Evolutionary conservation across 257 asterid species (phyloP).

Genomic region (Misopates orontium): DNA sequence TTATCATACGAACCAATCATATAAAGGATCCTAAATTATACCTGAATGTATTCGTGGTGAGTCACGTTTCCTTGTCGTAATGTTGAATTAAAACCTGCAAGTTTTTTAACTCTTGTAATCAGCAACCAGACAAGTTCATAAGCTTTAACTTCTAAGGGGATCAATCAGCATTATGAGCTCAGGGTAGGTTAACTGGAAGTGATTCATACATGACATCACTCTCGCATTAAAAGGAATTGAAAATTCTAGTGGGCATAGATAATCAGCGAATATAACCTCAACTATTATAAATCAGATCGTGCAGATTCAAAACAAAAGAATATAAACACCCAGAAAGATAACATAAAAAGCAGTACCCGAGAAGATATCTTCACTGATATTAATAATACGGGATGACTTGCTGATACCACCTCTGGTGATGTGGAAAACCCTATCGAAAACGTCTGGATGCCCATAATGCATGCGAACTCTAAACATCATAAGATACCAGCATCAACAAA

Average conservation of each 20-base stretch:
- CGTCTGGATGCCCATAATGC: conserved; percentile 99
- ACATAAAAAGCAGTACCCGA: conserved; percentile 51
- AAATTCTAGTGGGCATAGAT: conserved; percentile 6
- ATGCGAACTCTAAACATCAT: conserved; percentile 77
- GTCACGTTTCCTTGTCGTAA: conserved; percentile 97
- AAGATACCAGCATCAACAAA: conserved; percentile 22
- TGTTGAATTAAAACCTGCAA: conserved; percentile 96
- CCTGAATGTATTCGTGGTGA: conserved; percentile 99
- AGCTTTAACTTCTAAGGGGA: not conserved
- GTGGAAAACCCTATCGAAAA: conserved; percentile 95
- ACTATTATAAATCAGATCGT: not conserved
- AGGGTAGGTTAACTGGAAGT: not conserved
- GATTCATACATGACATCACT: conserved; percentile 1
- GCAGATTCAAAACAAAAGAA: conserved; percentile 6
- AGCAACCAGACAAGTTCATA: conserved; percentile 6
- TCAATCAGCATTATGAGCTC: conserved; percentile 14
- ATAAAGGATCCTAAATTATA: conserved; percentile 30
- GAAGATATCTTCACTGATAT: conserved; percentile 93
- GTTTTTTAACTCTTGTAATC: conserved; percentile 23
- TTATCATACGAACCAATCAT: conserved; percentile 12
- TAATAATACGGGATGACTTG: conserved; percentile 94
- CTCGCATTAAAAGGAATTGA: not conserved
- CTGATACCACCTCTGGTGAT: conserved; percentile 98
- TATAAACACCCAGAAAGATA: not conserved
- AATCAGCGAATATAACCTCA: too few species aligned